Conservation (phyloP, 768 basidiomycete species). For the Tricholoma furcatifolium region DNA sequence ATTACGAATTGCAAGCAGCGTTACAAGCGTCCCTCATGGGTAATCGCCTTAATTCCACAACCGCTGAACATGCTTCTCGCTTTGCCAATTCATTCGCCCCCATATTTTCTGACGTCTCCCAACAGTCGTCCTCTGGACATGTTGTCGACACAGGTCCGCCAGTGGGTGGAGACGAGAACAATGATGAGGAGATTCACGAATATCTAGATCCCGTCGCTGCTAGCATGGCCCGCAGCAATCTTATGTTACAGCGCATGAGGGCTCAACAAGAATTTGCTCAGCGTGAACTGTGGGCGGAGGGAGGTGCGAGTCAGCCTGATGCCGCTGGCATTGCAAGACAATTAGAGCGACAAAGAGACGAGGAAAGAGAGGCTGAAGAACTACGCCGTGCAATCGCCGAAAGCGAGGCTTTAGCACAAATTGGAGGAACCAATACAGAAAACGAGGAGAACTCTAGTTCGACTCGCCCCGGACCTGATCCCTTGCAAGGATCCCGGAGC, state of each 20-base stretch:
- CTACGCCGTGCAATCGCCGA: constrained; percentile 60
- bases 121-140: constrained; percentile 15
- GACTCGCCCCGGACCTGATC: neutral
- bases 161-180: neutral
- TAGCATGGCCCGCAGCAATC: constrained; percentile 64
- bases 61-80: constrained; percentile 19
- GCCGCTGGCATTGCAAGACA: constrained; percentile 30
- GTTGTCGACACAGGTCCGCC: constrained; percentile 18
- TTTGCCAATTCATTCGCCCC: constrained; percentile 26
- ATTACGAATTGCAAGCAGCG: constrained; percentile 84
- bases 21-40: constrained; percentile 74
- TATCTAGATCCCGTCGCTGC: constrained; percentile 54
- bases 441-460: constrained; percentile 20
- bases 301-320: constrained; percentile 26
- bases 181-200: constrained; percentile 5
- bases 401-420: constrained; percentile 46
- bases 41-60: constrained; percentile 10
- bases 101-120: constrained; percentile 7
- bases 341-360: constrained; percentile 27
- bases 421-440: constrained; percentile 20
- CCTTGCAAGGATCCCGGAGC: constrained; percentile 1
- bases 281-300: constrained; percentile 51
- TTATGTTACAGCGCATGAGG: constrained; percentile 61
- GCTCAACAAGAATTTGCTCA: constrained; percentile 68
- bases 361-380: constrained; percentile 59